Evolutionary conservation across 1,139 yeast species (phyloP), one percentile per base, ranked within the genome.

Genomic region (Arxiozyma telluris): DNA sequence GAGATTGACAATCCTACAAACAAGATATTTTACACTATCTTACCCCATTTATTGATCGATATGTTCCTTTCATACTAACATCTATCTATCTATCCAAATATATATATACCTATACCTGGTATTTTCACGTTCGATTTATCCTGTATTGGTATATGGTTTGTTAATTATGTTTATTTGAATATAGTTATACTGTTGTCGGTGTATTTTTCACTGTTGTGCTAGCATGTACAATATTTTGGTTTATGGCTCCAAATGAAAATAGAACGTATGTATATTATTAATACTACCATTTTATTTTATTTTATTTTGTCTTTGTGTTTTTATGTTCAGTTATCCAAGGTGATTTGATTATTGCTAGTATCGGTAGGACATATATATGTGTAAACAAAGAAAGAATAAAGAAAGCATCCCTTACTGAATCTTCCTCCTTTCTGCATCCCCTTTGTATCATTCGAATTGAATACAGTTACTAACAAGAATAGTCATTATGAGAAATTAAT

Each of bases 111-210:
- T 34, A 34, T 12, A 34, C 12, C 3, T 34, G 17, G 12, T 15
- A 27, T 6, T 34, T 34, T 34, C n/a, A 34, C 12, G 7, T 27
- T 27, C 30, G 17, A 34, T 34, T 34, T 34, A 34, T 34, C 6
- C 39, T 34, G n/a, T 12, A 15, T 34, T 34, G 7, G 30, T 27
- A 5, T 27, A 27, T 8, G 30, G 30, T 8, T 27, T 5, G 4
- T 27, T 27, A 27, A 27, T 27, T 27, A 27, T 27, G 30, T 27
- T 27, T 8, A 15, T 12, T 34, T 34, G 12, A 12, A 38, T n/a
- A 30, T 59, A 83, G 96, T 56, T 86, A 83, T 79, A 81, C 88
- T 54, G 95, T 89, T 57, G 73, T 89, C 55, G 75, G 80, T 55
- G 87, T 83, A 47, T 76, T 89, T 41, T 71, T 82, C 55, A 81